A percentile compares a stretch with the other conserved stretches of the same genome.
These are phyloP conservation scores for Lyophyllum semitale DNA, from an alignment of 768 basidiomycete genomes.

Conservation along the genomic window DNA sequence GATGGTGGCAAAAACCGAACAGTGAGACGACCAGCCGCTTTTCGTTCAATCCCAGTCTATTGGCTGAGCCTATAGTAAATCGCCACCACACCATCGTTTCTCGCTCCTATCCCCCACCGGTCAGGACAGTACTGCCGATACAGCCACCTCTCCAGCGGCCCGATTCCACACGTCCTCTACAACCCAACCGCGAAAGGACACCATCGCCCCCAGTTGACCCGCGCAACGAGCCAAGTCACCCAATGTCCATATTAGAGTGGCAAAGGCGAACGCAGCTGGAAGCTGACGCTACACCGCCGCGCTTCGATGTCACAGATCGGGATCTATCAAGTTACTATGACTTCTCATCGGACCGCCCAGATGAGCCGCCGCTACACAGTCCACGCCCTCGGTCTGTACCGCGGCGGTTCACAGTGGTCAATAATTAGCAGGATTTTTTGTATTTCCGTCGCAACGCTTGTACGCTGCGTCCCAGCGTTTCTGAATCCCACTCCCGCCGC, in stretches of 20 bases:
- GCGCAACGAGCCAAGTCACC: conserved; percentile 12
- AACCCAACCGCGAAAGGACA: conserved; percentile 12
- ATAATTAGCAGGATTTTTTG: conserved; percentile 19
- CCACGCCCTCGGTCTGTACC: conserved; percentile 21
- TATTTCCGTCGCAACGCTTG: background rate
- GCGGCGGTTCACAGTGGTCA: conserved; percentile 33
- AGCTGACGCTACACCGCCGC: conserved; percentile 21
- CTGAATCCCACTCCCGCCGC: too few relatives aligned
- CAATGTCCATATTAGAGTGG: conserved; percentile 30
- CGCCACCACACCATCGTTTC: background rate
- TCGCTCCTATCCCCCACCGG: conserved; percentile 14
- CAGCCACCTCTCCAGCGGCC: conserved; percentile 12
- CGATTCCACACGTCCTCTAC: conserved; percentile 10
- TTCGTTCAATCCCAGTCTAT: conserved; percentile 31
- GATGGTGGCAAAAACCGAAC: conserved; percentile 1
- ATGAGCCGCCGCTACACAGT: conserved; percentile 17
- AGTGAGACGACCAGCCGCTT: conserved; percentile 11
- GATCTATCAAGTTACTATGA: conserved; percentile 35
- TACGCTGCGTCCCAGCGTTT: too few relatives aligned
- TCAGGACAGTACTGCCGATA: conserved; percentile 16
- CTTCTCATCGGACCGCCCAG: conserved; percentile 22
- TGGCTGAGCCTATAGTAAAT: conserved; percentile 20
- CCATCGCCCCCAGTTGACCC: conserved; percentile 12
- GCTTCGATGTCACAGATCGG: conserved; percentile 28
- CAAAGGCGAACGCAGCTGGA: conserved; percentile 28